Base-by-base conservation (phyloP, 805 yeast species). In the Kuraishia floccosa region DNA sequence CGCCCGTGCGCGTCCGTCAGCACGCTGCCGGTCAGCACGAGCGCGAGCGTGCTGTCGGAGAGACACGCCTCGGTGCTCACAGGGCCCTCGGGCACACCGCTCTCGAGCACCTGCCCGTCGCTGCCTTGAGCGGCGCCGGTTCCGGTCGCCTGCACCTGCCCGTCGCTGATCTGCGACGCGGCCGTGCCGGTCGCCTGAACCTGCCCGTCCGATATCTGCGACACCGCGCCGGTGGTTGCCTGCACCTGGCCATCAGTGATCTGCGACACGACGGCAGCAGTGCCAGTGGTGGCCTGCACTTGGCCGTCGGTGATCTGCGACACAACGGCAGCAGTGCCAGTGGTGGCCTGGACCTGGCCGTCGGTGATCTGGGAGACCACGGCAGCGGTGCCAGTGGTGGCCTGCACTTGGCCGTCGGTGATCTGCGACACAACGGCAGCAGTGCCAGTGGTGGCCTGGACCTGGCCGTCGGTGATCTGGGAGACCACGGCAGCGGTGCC, bases 381-480 rank as follows among this genome's bases (percentile, higher is more conserved):
- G 35, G 49, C 55, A 17, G 45, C 44, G 25, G 50, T 49, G 32
- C 56, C 43, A 14, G 63, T 44, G 13, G 62, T 40, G 21, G 51
- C 47, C 40, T 57, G 58, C 36, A 50, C 35, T 40, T 50, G 56
- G 35, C 60, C 63, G 36, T 58, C 64, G 30, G 47, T 39, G 38
- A 58, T 58, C 41, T 56, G 63, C 21, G 58, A 43, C 33, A 58
- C 56, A 36, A 51, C 38, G 33, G 56, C 44, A 28, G 49, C 49
- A 67, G 40, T 57, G 24, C 62, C 50, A 34, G 69, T 49, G 40
- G 63, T 56, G 27, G 67, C 65, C 52, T 72, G 78, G 47, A 72
- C 58, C 56, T 72, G 78, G 46, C 79, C 79, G 42, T 73, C 81
- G 43, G 65, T 64, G 36, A 73, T 72, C 55, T 71, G 79, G 38